Evolutionary conservation across 2,329 filamentous ascomycete species (phyloP).

Genomic region (Pseudocercospora fuligena): DNA sequence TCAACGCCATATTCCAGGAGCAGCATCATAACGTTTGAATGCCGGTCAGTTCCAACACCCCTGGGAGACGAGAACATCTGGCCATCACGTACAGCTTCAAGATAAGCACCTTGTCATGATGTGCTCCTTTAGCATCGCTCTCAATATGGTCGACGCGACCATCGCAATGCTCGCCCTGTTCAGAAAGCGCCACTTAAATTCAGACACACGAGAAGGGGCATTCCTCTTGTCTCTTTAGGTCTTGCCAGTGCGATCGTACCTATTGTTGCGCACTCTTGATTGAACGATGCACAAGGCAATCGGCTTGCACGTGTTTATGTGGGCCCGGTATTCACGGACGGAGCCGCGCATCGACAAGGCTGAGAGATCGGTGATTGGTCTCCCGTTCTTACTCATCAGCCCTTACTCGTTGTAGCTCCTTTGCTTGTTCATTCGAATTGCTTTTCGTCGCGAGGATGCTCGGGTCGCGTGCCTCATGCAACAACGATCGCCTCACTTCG

Average conservation of each 20-base stretch:
- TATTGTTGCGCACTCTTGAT: background rate
- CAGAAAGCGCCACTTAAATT: background rate
- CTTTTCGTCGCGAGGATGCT: too few relatives aligned
- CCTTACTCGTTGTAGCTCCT: background rate
- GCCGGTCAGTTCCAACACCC: background rate
- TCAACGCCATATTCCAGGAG: background rate
- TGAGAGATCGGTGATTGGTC: background rate
- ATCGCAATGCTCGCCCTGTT: constrained; percentile 6
- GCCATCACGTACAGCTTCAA: background rate
- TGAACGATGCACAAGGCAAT: background rate
- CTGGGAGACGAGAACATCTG: background rate
- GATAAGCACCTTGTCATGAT: background rate
- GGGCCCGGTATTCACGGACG: constrained; percentile 1
- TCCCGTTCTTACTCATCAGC: background rate
- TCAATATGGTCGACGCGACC: background rate
- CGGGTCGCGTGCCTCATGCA: too few relatives aligned
- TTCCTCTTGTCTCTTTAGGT: background rate
- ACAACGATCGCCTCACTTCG: too few relatives aligned
- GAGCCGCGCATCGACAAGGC: background rate
- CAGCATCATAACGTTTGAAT: background rate
- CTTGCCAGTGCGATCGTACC: background rate
- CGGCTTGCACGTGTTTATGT: background rate
- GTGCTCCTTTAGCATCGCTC: background rate
- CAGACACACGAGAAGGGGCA: background rate
- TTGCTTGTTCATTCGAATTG: too few relatives aligned